These are phyloP conservation scores for Psilocybe subaeruginosa DNA, from an alignment of 768 basidiomycete species.

Conservation along the genomic window DNA sequence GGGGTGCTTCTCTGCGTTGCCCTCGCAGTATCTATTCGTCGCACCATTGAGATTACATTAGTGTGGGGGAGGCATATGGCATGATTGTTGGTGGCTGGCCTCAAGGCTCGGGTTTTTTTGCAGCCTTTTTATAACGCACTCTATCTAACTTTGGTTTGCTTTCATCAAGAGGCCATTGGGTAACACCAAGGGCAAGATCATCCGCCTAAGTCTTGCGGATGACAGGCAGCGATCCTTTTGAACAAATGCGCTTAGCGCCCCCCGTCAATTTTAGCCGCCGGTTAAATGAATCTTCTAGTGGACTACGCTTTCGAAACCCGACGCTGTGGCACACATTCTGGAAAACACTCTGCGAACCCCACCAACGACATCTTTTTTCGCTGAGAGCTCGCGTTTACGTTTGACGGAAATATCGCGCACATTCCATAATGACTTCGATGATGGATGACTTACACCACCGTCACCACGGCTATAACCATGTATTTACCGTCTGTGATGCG, in stretches of 20 bases:
- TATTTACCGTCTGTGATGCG: background rate
- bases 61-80: background rate
- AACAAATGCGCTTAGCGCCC: background rate
- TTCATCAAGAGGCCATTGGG: background rate
- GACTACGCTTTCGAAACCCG: background rate
- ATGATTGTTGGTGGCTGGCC: background rate
- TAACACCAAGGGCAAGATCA: background rate
- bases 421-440: background rate
- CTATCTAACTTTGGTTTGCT: background rate
- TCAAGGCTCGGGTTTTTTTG: background rate
- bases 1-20: constrained; percentile 3
- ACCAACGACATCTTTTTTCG: background rate
- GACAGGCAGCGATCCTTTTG: background rate
- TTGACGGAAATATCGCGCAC: constrained; percentile 2
- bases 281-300: background rate
- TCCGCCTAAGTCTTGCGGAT: background rate
- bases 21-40: constrained; percentile 2
- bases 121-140: background rate
- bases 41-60: background rate
- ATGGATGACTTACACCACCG: constrained; percentile 2
- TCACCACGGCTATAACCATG: constrained; percentile 6
- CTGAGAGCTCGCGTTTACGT: background rate
- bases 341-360: background rate
- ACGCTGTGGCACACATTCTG: background rate
- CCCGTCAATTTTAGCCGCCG: background rate